These are phyloP conservation scores for Powellomyces hirtus DNA, from an alignment of 192 early-diverging fungal species.

Conservation along the genomic window DNA sequence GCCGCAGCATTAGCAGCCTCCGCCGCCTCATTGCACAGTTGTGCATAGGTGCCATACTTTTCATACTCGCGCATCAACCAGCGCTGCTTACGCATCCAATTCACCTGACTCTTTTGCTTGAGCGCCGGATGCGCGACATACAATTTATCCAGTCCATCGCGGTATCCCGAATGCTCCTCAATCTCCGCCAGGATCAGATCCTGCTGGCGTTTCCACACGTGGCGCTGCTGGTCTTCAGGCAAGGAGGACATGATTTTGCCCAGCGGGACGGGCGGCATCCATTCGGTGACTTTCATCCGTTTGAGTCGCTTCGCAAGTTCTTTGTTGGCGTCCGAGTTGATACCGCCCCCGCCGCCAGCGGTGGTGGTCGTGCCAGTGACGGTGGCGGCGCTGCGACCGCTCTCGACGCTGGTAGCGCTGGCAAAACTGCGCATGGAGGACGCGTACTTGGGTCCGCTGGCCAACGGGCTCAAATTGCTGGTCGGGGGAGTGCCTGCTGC, in stretches of 20 bases:
- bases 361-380: slow-evolving; percentile 6
- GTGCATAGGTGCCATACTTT: slow-evolving; percentile 41
- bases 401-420: slow-evolving; percentile 8
- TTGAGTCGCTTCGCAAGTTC: slow-evolving; percentile 14
- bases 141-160: slow-evolving; percentile 34
- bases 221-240: slow-evolving; percentile 38
- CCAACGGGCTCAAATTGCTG: not conserved
- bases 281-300: slow-evolving; percentile 36
- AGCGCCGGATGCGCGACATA: slow-evolving; percentile 26
- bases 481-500: not conserved
- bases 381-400: slow-evolving; percentile 16
- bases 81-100: slow-evolving; percentile 47
- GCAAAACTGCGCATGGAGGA: slow-evolving; percentile 16
- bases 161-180: slow-evolving; percentile 38
- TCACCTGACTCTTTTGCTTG: slow-evolving; percentile 36
- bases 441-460: slow-evolving; percentile 8
- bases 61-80: slow-evolving; percentile 43
- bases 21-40: slow-evolving; percentile 12
- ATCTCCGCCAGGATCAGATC: slow-evolving; percentile 33
- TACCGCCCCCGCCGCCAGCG: not conserved
- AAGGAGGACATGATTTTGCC: slow-evolving; percentile 31
- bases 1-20: not conserved
- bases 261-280: slow-evolving; percentile 32
- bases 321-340: not conserved
- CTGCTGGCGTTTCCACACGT: slow-evolving; percentile 34